Evolutionary conservation across 805 yeast species (phyloP).

Genomic region (Candida railenensis): DNA sequence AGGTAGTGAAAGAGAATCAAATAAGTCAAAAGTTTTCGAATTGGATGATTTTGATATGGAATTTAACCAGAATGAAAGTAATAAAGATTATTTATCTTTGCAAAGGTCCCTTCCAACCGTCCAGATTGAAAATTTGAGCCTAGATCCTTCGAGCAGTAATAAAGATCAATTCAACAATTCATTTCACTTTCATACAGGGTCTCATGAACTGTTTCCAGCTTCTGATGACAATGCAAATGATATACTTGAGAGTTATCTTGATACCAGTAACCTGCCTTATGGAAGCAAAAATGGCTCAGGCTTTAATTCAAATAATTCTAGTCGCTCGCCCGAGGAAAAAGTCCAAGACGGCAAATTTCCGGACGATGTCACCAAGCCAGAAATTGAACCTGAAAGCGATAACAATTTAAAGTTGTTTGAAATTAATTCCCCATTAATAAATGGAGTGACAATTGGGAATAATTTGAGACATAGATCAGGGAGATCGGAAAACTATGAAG

Average conservation of each 20-base stretch:
- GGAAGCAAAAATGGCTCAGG: slow-evolving; percentile 4
- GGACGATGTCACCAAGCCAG: neutral
- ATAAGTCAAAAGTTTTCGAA: neutral
- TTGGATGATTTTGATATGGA: neutral
- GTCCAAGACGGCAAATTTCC: neutral
- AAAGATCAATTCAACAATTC: slow-evolving; percentile 14
- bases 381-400: slow-evolving; percentile 6
- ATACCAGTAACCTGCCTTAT: slow-evolving; percentile 21
- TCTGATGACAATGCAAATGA: slow-evolving; percentile 30
- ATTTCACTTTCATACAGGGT: too few relatives aligned
- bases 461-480: slow-evolving; percentile 19
- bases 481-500: neutral
- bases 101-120: neutral
- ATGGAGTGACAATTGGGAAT: slow-evolving; percentile 32
- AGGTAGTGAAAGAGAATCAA: neutral
- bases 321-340: slow-evolving; percentile 1
- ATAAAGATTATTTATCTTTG: neutral
- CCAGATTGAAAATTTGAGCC: neutral
- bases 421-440: slow-evolving; percentile 29
- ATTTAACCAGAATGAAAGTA: neutral
- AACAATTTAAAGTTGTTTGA: slow-evolving; percentile 11
- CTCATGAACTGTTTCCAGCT: slow-evolving; percentile 10
- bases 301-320: neutral
- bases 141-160: neutral
- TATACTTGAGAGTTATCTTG: slow-evolving; percentile 30